Evolutionary conservation across 352 stramenopile genomes (phyloP), one percentile per base, ranked within the genome.

Genomic region (Phytophthora europaea): DNA sequence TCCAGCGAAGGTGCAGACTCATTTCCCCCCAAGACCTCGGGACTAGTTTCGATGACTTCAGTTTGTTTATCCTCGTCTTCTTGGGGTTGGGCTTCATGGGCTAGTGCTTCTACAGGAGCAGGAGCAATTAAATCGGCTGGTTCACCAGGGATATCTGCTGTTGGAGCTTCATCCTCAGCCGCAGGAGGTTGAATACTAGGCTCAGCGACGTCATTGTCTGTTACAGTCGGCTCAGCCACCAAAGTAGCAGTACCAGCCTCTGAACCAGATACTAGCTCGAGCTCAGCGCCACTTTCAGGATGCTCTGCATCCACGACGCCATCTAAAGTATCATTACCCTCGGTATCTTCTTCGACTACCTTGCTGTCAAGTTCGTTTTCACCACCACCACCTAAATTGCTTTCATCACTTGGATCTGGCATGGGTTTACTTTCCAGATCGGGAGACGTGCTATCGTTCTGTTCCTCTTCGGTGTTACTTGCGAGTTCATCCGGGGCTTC

Each of bases 21-120:
- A 36, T 55, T 47, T 51, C 6, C 31, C 13, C 4, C 6, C 3
- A 58, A 28, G 4, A 40, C 6, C 22, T 68, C 48, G 9, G 13
- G 13, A 52, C 10, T 23, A 18, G 10, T 31, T n/a, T 71, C 47
- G 23, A n/a, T 13, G 8, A n/a, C 31, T 54, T 55, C 52, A 12
- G 10, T 22, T 16, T 22, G 16, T 9, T 22, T 23, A 1, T 43
- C 36, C 16, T 66, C 52, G 16, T 68, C 48, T 53, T 55, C 33
- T n/a, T 70, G 56, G 22, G 16, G 16, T 58, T 51, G 57, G 6
- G 10, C 23, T 45, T 26, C 23, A 52, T 59, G 50, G 3, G 22
- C 12, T 58, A 23, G 18, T 23, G 7, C 31, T 50, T 67, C 63
- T 51, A 33, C 48, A 22, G 57, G 16, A 22, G 43, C 12, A 68